Conservation (phyloP, 768 basidiomycete genomes). For the Podaxis sp. region DNA sequence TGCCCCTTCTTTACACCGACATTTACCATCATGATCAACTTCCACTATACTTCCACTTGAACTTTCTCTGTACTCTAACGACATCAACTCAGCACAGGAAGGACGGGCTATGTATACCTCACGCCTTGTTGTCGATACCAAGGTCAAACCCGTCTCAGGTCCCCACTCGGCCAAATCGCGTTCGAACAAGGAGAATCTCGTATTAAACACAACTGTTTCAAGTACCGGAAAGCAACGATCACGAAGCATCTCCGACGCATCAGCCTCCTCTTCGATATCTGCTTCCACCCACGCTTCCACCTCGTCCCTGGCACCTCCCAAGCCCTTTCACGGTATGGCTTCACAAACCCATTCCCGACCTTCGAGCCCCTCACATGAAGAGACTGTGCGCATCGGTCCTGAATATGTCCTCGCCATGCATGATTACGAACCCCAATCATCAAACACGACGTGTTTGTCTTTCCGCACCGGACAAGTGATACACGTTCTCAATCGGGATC, state of each 20-base stretch:
- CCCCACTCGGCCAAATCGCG: slow-evolving; percentile 30
- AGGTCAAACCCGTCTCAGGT: slow-evolving; percentile 32
- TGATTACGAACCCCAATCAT: slow-evolving; percentile 76
- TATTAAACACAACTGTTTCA: slow-evolving; percentile 34
- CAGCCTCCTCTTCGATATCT: slow-evolving; percentile 56
- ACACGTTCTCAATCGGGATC: slow-evolving; percentile 83
- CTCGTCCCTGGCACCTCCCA: slow-evolving; percentile 46
- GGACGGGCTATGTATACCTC: slow-evolving; percentile 37
- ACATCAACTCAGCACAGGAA: slow-evolving; percentile 3
- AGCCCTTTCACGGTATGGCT: slow-evolving; percentile 21
- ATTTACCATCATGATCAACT: slow-evolving; percentile 7
- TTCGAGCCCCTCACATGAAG: slow-evolving; percentile 47
- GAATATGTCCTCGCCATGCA: slow-evolving; percentile 93
- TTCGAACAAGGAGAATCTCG: slow-evolving; percentile 27
- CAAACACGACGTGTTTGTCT: slow-evolving; percentile 77
- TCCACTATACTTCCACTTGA: neutral
- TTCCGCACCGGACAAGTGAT: slow-evolving; percentile 93
- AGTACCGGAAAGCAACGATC: slow-evolving; percentile 32
- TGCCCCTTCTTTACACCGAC: neutral
- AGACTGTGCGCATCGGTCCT: slow-evolving; percentile 46
- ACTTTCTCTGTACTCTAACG: neutral
- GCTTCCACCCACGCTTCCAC: slow-evolving; percentile 56
- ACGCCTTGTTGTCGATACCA: slow-evolving; percentile 51
- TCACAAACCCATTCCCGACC: slow-evolving; percentile 30
- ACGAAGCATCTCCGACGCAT: slow-evolving; percentile 56